Conservation (phyloP, 352 stramenopile genomes). For the Phytophthora multivora region DNA sequence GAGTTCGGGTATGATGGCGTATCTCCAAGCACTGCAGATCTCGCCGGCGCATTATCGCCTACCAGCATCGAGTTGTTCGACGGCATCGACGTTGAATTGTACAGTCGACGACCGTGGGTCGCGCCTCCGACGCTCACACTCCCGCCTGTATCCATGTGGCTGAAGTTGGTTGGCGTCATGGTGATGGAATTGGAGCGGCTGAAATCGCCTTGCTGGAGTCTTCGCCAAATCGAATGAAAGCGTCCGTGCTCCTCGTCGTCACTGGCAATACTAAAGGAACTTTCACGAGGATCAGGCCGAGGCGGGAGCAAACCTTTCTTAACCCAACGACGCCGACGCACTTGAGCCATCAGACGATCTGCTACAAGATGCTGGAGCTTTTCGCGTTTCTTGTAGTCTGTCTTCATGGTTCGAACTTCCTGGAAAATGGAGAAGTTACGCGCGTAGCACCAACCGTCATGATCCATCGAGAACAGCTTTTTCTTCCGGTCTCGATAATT, state of each 20-base stretch:
- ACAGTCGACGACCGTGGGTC: constrained; percentile 24
- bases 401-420: constrained; percentile 78
- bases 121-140: constrained; percentile 30
- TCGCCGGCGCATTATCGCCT: constrained; percentile 38
- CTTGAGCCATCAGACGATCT: constrained; percentile 83
- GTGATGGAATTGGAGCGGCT: constrained; percentile 75
- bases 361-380: constrained; percentile 88
- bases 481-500: constrained; percentile 79
- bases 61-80: constrained; percentile 44
- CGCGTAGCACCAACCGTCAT: constrained; percentile 87
- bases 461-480: constrained; percentile 86
- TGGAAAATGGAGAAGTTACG: constrained; percentile 90
- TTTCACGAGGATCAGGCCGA: constrained; percentile 44
- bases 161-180: constrained; percentile 45
- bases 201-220: constrained; percentile 67
- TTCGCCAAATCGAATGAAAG: constrained; percentile 72
- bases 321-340: constrained; percentile 80
- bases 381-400: constrained; percentile 78
- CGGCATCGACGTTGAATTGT: constrained; percentile 39
- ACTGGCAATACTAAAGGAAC: constrained; percentile 58
- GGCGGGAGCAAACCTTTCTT: constrained; percentile 58
- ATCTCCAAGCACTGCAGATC: constrained; percentile 48
- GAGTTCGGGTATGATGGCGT: constrained; percentile 66
- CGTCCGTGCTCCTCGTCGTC: constrained; percentile 74
- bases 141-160: constrained; percentile 34